phyloP scores from a whole-genome alignment of 805 yeast species.

The Wickerhamiella nectarea region DNA sequence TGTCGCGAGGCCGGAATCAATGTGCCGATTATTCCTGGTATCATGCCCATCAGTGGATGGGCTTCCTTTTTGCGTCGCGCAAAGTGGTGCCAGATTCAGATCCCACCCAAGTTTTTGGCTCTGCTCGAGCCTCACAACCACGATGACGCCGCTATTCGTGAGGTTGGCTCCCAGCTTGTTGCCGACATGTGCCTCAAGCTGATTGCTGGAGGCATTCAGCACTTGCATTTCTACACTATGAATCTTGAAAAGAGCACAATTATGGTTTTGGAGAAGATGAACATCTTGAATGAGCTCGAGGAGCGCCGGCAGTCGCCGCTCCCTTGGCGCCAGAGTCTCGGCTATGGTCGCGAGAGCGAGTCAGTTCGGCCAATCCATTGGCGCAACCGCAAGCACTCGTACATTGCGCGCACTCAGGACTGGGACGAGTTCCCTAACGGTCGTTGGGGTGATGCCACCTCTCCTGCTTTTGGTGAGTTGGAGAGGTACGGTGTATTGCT shows the following conservation, averaged over 20 bases:
- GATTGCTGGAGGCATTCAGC: constrained; percentile 58
- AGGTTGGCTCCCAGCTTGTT: constrained; percentile 67
- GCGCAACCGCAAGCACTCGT: constrained; percentile 85
- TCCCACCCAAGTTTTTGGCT: constrained; percentile 62
- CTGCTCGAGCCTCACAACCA: constrained; percentile 71
- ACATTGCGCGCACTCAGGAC: constrained; percentile 73
- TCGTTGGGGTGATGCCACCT: constrained; percentile 95
- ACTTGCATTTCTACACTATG: constrained; percentile 95
- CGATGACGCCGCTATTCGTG: constrained; percentile 79
- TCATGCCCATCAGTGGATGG: constrained; percentile 97
- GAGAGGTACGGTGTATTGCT: constrained; percentile 70
- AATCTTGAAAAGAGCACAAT: constrained; percentile 83
- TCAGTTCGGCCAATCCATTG: constrained; percentile 89
- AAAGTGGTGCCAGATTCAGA: constrained; percentile 74
- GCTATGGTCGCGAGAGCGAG: constrained; percentile 67
- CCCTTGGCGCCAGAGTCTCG: constrained; percentile 90
- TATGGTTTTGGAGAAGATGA: constrained; percentile 69
- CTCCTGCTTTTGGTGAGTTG: constrained; percentile 91
- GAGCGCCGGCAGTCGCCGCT: constrained; percentile 14
- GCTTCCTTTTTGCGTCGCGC: constrained; percentile 88
- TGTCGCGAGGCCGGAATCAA: constrained; percentile 60
- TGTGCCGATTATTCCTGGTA: constrained; percentile 90
- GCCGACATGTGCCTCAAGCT: constrained; percentile 70
- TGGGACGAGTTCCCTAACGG: constrained; percentile 99
- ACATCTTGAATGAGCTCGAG: constrained; percentile 29